These are phyloP conservation scores for Rhizopogon rudus DNA, from an alignment of 768 basidiomycete genomes.

Conservation along the genomic window DNA sequence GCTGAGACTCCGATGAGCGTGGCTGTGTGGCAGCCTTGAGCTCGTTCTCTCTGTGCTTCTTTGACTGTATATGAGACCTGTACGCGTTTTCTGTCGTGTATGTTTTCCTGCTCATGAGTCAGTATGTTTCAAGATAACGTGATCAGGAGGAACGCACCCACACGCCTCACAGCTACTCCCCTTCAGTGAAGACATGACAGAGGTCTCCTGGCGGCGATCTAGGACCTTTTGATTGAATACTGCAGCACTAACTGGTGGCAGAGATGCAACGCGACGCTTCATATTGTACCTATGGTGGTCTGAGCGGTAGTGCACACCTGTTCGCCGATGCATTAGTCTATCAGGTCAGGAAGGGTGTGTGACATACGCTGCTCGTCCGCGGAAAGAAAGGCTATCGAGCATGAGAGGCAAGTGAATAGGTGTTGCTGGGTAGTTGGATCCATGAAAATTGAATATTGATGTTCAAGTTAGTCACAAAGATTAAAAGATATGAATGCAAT, in stretches of 20 bases:
- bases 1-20: neutral
- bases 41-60: constrained; percentile 82
- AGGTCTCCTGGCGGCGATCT: constrained; percentile 73
- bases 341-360: neutral
- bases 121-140: neutral
- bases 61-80: constrained; percentile 81
- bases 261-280: constrained; percentile 88
- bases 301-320: constrained; percentile 85
- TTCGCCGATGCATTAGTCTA: neutral
- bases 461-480: no score
- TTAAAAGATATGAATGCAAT: neutral
- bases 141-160: constrained; percentile 52
- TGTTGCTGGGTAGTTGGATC: constrained; percentile 8
- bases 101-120: constrained; percentile 54
- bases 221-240: constrained; percentile 87
- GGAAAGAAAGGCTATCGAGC: constrained; percentile 79
- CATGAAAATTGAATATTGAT: neutral
- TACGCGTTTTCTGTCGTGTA: constrained; percentile 91
- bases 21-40: constrained; percentile 36
- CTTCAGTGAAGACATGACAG: constrained; percentile 55
- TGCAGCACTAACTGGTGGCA: constrained; percentile 76
- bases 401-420: constrained; percentile 87
- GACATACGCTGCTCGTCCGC: constrained; percentile 79
- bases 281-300: constrained; percentile 98
- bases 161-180: constrained; percentile 72